Conservation (phyloP, 305 asterid species). For the Withania somnifera region DNA sequence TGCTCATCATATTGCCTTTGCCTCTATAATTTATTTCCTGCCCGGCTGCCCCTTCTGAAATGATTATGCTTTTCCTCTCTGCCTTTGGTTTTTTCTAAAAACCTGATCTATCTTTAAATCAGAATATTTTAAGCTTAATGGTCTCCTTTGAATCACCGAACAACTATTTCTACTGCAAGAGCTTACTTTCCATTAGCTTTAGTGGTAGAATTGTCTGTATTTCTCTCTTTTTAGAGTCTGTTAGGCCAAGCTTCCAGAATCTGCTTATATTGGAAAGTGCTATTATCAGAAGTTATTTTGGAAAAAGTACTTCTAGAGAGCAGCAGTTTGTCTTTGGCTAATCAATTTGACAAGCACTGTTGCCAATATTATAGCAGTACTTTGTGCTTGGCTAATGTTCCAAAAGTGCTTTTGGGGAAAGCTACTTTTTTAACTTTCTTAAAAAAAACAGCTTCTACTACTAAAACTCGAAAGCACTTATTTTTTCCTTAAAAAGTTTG, state of each 20-base stretch:
- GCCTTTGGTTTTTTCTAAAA: not conserved
- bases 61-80: not conserved
- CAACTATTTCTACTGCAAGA: not conserved
- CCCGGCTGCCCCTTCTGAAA: not conserved
- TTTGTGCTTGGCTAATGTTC: not conserved
- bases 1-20: not conserved
- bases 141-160: not conserved
- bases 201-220: not conserved
- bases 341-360: not conserved
- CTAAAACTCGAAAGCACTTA: not conserved
- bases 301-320: not conserved
- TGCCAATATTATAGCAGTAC: not conserved
- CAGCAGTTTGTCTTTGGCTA: not conserved
- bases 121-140: not conserved
- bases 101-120: not conserved
- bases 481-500: not conserved
- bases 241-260: not conserved
- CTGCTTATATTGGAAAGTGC: not conserved
- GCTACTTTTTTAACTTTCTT: not conserved
- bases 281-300: not conserved
- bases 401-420: not conserved
- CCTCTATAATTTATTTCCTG: not conserved
- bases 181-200: not conserved
- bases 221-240: not conserved
- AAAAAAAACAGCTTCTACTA: not conserved